Percentiles rank a stretch among this genome's conserved stretches.
These are phyloP conservation scores for Carex scoparia DNA, from an alignment of 176 grass and related monocot genomes.

Conservation along the genomic window DNA sequence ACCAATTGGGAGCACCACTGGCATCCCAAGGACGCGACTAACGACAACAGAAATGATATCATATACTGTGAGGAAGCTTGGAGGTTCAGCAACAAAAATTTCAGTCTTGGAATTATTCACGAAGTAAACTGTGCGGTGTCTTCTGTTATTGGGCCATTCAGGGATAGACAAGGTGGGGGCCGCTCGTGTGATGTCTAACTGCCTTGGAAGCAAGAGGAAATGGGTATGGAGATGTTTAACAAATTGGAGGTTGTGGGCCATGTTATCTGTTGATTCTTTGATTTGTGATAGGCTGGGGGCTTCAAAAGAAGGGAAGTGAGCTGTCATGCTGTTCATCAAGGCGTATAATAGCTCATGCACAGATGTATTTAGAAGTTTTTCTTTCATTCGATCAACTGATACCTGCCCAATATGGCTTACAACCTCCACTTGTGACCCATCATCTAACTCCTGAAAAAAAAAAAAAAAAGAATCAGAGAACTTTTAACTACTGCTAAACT, in stretches of 20 bases:
- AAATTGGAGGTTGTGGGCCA: slow-evolving; percentile 66
- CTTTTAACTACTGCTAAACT: background rate
- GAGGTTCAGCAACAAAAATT: slow-evolving; percentile 79
- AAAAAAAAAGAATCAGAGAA: slow-evolving; percentile 4
- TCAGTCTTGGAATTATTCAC: slow-evolving; percentile 52
- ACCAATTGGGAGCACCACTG: slow-evolving; percentile 62
- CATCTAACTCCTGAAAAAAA: slow-evolving; percentile 74
- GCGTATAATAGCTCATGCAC: slow-evolving; percentile 56
- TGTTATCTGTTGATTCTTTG: slow-evolving; percentile 48
- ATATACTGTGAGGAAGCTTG: slow-evolving; percentile 80
- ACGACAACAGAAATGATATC: slow-evolving; percentile 65
- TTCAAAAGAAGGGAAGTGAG: slow-evolving; percentile 84
- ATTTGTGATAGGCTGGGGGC: slow-evolving; percentile 49
- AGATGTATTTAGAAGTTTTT: slow-evolving; percentile 63
- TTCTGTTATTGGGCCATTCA: slow-evolving; percentile 68
- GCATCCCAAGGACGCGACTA: slow-evolving; percentile 61
- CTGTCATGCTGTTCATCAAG: slow-evolving; percentile 54
- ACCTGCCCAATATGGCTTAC: slow-evolving; percentile 65
- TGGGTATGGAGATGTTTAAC: slow-evolving; percentile 64
- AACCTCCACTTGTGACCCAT: slow-evolving; percentile 42
- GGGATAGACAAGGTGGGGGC: slow-evolving; percentile 38
- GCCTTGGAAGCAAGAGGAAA: slow-evolving; percentile 65
- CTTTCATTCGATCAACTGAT: slow-evolving; percentile 47
- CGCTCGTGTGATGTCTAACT: slow-evolving; percentile 60
- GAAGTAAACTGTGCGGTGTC: slow-evolving; percentile 68